These are phyloP conservation scores for Ustilago curta DNA, from an alignment of 1,284 basidiomycete species.

Conservation along the genomic window DNA sequence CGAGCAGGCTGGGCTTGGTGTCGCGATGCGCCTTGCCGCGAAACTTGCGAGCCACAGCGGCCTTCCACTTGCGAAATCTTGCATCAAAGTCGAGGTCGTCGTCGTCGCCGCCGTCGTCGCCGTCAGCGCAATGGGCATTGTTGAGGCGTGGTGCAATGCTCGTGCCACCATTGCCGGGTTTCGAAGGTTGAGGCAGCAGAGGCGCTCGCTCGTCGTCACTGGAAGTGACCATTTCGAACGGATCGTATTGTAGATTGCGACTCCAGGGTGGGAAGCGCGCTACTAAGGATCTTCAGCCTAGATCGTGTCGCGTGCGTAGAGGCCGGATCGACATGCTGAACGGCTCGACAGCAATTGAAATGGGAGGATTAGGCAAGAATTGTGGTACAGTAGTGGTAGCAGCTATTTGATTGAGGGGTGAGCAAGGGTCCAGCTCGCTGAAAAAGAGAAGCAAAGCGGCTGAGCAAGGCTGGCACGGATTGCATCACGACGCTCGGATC, in stretches of 20 bases:
- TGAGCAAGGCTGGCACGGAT: not conserved
- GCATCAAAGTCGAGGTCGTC: slow-evolving; percentile 58
- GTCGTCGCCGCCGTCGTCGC: slow-evolving; percentile 15
- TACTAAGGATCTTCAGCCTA: slow-evolving; percentile 17
- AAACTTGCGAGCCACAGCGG: slow-evolving; percentile 51
- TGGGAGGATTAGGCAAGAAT: not conserved
- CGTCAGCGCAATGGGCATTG: slow-evolving; percentile 12
- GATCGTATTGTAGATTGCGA: no score
- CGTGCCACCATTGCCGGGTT: slow-evolving; percentile 1
- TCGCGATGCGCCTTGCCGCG: slow-evolving; percentile 24
- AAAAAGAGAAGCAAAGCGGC: not conserved
- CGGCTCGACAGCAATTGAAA: not conserved
- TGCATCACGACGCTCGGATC: slow-evolving; percentile 11
- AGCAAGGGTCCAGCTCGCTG: not conserved
- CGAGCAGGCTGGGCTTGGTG: slow-evolving; percentile 26
- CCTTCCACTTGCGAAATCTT: slow-evolving; percentile 54
- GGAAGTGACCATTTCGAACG: slow-evolving; percentile 9
- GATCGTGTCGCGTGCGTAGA: slow-evolving; percentile 5
- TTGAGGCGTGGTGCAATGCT: not conserved
- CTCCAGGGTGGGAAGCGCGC: not conserved
- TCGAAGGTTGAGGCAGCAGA: slow-evolving; percentile 20
- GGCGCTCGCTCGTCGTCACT: slow-evolving; percentile 32
- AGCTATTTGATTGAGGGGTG: not conserved
- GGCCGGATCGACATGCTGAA: slow-evolving; percentile 12
- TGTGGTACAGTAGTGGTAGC: not conserved